Conservation (phyloP, 179 eudicot genomes). For the Corrigiola litoralis region DNA sequence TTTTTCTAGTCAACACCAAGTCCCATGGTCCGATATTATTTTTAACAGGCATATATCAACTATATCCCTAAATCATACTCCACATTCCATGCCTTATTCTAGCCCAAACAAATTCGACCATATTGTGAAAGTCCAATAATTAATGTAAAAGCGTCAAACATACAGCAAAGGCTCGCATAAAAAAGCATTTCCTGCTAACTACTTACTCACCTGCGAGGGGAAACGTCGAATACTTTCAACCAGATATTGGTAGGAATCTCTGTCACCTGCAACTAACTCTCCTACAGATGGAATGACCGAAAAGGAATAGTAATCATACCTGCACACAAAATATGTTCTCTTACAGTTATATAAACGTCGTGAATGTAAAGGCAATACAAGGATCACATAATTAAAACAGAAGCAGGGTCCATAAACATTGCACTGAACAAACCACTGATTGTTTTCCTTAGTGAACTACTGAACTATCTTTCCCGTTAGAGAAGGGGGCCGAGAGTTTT, state of each 20-base stretch:
- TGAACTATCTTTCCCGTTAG: too few relatives aligned
- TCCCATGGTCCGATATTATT: not conserved
- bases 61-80: not conserved
- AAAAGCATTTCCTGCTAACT: not conserved
- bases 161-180: not conserved
- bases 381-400: not conserved
- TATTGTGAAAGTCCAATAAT: not conserved
- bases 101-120: not conserved
- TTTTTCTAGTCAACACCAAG: not conserved
- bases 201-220: conserved; percentile 68
- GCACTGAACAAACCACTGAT: too few relatives aligned
- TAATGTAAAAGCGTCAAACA: not conserved
- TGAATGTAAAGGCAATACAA: not conserved
- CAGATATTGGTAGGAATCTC: conserved; percentile 83
- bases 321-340: conserved; percentile 24
- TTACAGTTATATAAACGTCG: not conserved
- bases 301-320: conserved; percentile 93
- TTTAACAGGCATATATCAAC: not conserved
- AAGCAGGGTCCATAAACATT: not conserved
- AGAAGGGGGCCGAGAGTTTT: too few relatives aligned
- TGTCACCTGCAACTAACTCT: conserved; percentile 76
- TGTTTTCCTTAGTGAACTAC: too few relatives aligned
- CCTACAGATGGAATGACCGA: conserved; percentile 74
- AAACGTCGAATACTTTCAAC: conserved; percentile 93
- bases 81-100: not conserved